These are phyloP conservation scores for Chytridium lagenaria DNA, from an alignment of 371 early-diverging fungal genomes.

Conservation along the genomic window DNA sequence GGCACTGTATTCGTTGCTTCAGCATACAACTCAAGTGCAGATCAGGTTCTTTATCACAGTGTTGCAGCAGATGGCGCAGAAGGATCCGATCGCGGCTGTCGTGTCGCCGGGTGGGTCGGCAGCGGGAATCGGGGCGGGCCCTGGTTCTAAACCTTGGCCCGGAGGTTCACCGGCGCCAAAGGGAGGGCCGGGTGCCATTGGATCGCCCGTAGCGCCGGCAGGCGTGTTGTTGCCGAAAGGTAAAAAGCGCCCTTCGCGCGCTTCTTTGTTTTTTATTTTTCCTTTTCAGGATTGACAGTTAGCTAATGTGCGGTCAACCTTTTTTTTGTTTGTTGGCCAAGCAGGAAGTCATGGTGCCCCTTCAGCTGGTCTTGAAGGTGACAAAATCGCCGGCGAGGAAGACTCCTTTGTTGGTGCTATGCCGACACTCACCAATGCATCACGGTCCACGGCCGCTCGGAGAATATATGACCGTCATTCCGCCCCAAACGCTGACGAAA, in stretches of 20 bases:
- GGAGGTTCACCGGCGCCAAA: background rate
- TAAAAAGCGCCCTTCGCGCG: too few species aligned
- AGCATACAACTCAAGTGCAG: constrained; percentile 89
- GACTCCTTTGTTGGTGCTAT: constrained; percentile 25
- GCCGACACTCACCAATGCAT: constrained; percentile 10
- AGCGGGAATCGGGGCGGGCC: background rate
- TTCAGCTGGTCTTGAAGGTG: constrained; percentile 20
- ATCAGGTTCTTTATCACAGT: constrained; percentile 91
- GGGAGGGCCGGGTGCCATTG: constrained; percentile 16
- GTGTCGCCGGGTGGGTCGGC: constrained; percentile 21
- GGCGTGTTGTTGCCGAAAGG: constrained; percentile 12
- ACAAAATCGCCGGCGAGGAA: constrained; percentile 18
- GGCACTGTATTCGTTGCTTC: constrained; percentile 85
- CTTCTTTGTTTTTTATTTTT: too few species aligned
- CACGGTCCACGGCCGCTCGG: constrained; percentile 35
- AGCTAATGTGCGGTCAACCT: too few species aligned
- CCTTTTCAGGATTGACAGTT: too few species aligned
- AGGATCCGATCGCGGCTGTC: constrained; percentile 51
- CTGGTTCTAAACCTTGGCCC: background rate
- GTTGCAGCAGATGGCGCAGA: constrained; percentile 85
- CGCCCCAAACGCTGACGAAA: constrained; percentile 38
- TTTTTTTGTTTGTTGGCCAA: background rate
- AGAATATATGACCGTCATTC: constrained; percentile 70
- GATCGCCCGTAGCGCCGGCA: constrained; percentile 16
- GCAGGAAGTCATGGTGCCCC: constrained; percentile 6